Percentiles rank a stretch among this genome's conserved stretches.
Evolutionary conservation across 1,284 basidiomycete species (phyloP).

Genomic region (Leccinum solheimii): DNA sequence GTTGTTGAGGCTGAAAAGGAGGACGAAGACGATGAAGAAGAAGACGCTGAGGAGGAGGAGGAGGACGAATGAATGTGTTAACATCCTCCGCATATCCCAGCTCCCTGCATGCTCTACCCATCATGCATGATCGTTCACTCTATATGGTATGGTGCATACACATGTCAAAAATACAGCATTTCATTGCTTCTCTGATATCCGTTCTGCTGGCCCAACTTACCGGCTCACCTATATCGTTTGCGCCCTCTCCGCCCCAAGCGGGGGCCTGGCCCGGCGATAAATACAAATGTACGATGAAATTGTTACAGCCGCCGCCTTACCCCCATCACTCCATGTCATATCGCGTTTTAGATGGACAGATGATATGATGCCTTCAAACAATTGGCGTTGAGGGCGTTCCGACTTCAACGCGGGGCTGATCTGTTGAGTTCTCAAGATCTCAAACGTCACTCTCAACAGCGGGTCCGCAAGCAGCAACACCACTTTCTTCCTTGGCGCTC

Average conservation of each 20-base stretch:
- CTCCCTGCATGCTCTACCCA: slow-evolving; percentile 22
- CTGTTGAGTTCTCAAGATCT: background rate
- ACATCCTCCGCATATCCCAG: slow-evolving; percentile 22
- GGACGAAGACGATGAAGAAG: slow-evolving; percentile 85
- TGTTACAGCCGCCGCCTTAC: background rate
- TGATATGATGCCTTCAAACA: too few relatives aligned
- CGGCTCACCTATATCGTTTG: background rate
- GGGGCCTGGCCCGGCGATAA: background rate
- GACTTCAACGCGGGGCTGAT: too few relatives aligned
- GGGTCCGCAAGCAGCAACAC: background rate
- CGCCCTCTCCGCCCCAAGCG: background rate
- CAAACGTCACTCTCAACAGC: background rate
- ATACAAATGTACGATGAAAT: background rate
- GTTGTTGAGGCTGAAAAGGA: slow-evolving; percentile 88
- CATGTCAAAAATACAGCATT: slow-evolving; percentile 34
- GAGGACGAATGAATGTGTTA: slow-evolving; percentile 46
- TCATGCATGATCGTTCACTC: slow-evolving; percentile 34
- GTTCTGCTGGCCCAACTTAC: background rate
- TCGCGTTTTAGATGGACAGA: background rate
- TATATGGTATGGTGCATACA: slow-evolving; percentile 48
- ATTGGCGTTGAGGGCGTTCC: background rate
- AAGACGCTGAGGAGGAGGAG: slow-evolving; percentile 78
- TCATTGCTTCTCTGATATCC: slow-evolving; percentile 10
- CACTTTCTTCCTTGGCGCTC: too few relatives aligned
- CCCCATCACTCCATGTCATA: background rate